Evolutionary conservation across 495 filamentous ascomycete genomes (phyloP).

Genomic region (Xylaria curta): DNA sequence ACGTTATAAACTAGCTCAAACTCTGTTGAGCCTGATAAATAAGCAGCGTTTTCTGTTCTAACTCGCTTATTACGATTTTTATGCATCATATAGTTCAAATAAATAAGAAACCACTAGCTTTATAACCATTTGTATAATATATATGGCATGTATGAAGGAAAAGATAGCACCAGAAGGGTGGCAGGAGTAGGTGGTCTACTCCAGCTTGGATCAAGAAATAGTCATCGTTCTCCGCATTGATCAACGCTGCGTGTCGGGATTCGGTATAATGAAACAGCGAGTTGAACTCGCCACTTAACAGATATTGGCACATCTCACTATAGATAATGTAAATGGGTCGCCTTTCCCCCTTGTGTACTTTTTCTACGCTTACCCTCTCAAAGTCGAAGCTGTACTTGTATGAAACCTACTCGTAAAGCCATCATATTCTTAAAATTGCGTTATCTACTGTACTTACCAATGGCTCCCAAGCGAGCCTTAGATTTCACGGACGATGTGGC

Average conservation of each 20-base stretch:
- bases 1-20: no score
- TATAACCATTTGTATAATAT: no score
- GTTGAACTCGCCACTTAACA: neutral
- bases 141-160: no score
- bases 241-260: neutral
- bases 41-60: no score
- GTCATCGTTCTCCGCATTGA: no score
- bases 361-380: neutral
- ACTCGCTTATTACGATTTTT: no score
- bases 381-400: neutral
- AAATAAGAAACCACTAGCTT: no score
- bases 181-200: no score
- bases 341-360: neutral
- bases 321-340: neutral
- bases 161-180: no score
- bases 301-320: neutral
- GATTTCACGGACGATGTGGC: conserved; percentile 22
- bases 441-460: neutral
- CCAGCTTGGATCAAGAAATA: no score
- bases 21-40: no score
- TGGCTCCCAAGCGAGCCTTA: conserved; percentile 20
- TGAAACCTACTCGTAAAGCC: neutral
- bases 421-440: neutral
- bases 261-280: neutral
- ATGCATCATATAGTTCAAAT: no score